Percentiles rank a stretch among this genome's conserved stretches.
Conservation (phyloP, 2,329 filamentous ascomycete species). For the Diaporthe destruens region DNA sequence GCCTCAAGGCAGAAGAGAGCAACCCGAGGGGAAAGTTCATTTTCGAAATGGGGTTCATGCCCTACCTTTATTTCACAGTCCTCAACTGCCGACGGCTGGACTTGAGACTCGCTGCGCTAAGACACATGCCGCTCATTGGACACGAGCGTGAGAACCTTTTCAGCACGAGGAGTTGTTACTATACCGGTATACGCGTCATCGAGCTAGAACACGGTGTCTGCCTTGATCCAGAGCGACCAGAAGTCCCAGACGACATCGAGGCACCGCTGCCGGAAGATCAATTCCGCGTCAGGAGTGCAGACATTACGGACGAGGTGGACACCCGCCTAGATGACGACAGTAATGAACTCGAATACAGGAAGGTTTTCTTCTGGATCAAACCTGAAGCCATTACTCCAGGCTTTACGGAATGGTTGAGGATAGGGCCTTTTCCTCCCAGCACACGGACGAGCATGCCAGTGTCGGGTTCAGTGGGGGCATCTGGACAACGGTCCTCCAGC, state of each 20-base stretch:
- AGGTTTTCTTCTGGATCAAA: conserved; percentile 26
- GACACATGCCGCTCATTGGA: conserved; percentile 50
- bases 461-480: neutral
- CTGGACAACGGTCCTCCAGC: neutral
- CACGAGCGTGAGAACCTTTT: conserved; percentile 56
- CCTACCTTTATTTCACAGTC: conserved; percentile 57
- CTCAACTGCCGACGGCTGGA: conserved; percentile 57
- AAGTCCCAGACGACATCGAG: neutral
- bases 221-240: conserved; percentile 38
- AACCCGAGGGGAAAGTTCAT: conserved; percentile 49
- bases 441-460: neutral
- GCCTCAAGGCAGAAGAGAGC: conserved; percentile 37
- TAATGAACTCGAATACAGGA: conserved; percentile 13
- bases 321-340: conserved; percentile 15
- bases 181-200: conserved; percentile 50
- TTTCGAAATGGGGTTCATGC: conserved; percentile 58
- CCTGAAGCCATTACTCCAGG: conserved; percentile 29
- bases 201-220: conserved; percentile 52
- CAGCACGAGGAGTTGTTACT: conserved; percentile 50
- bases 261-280: conserved; percentile 27
- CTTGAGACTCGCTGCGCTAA: conserved; percentile 54
- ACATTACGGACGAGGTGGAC: conserved; percentile 30
- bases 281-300: conserved; percentile 23
- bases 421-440: conserved; percentile 10
- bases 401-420: conserved; percentile 33